phyloP scores from a whole-genome alignment of 306 rosid genomes.

The Gillenia trifoliata region DNA sequence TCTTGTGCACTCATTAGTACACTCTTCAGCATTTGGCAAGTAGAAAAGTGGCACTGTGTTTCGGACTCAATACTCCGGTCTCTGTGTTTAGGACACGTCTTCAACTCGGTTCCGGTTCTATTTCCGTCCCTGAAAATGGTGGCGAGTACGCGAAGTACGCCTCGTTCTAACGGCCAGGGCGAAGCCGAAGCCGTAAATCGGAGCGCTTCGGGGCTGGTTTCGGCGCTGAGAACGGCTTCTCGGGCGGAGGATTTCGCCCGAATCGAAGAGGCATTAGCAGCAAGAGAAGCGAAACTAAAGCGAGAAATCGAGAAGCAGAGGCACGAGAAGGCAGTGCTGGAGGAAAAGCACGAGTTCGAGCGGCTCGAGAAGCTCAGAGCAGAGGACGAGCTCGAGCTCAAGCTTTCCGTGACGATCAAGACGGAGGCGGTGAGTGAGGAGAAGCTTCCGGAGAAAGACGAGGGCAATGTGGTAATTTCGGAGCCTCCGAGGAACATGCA shows the following conservation, averaged over 20 bases:
- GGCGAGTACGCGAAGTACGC: not conserved
- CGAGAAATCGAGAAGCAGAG: not conserved
- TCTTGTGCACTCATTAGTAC: not conserved
- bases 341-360: not conserved
- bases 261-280: constrained; percentile 8
- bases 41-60: too few species aligned
- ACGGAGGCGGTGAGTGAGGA: not conserved
- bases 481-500: not conserved
- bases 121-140: not conserved
- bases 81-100: not conserved
- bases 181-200: not conserved
- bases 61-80: not conserved
- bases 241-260: not conserved
- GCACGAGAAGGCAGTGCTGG: not conserved
- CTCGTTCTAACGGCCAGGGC: not conserved
- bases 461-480: not conserved
- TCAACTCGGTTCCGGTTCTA: not conserved
- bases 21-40: too few species aligned
- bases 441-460: not conserved
- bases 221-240: constrained; percentile 1
- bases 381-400: not conserved
- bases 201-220: constrained; percentile 14
- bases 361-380: not conserved
- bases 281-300: constrained; percentile 1
- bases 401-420: not conserved